phyloP scores from a whole-genome alignment of 441 rosid species.

The Adansonia rubrostipa region DNA sequence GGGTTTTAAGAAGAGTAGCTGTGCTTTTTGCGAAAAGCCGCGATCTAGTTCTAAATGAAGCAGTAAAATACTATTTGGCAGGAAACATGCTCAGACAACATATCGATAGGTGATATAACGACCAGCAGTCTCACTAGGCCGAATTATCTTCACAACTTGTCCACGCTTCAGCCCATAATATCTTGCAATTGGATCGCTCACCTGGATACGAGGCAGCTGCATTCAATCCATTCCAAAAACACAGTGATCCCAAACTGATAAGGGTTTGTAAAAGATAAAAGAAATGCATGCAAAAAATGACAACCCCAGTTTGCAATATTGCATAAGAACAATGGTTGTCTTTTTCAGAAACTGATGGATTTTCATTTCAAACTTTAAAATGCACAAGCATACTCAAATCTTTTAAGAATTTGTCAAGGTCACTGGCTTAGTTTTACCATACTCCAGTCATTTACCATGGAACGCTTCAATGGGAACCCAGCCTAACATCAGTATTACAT shows the following conservation, averaged over 20 bases:
- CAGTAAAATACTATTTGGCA: not conserved
- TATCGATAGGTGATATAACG: constrained; percentile 86
- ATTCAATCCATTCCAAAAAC: constrained; percentile 24
- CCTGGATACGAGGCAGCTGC: constrained; percentile 91
- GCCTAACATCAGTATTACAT: not conserved
- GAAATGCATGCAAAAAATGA: not conserved
- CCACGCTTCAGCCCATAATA: constrained; percentile 91
- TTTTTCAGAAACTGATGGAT: not conserved
- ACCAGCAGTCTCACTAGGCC: constrained; percentile 96
- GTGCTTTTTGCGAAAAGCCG: not conserved
- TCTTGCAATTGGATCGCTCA: constrained; percentile 90
- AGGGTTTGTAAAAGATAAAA: not conserved
- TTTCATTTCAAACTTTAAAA: not conserved
- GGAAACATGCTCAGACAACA: constrained; percentile 50
- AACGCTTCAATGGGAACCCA: too few species aligned
- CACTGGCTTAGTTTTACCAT: too few species aligned
- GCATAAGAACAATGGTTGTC: not conserved
- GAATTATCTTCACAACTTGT: constrained; percentile 89
- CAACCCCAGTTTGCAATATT: not conserved
- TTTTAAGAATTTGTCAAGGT: too few species aligned
- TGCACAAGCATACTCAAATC: too few species aligned
- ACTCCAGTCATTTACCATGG: too few species aligned
- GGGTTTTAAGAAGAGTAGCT: not conserved
- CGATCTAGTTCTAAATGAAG: not conserved
- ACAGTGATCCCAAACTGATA: not conserved